phyloP scores from a whole-genome alignment of 2,329 filamentous ascomycete genomes.

The Didymella segeticola region DNA sequence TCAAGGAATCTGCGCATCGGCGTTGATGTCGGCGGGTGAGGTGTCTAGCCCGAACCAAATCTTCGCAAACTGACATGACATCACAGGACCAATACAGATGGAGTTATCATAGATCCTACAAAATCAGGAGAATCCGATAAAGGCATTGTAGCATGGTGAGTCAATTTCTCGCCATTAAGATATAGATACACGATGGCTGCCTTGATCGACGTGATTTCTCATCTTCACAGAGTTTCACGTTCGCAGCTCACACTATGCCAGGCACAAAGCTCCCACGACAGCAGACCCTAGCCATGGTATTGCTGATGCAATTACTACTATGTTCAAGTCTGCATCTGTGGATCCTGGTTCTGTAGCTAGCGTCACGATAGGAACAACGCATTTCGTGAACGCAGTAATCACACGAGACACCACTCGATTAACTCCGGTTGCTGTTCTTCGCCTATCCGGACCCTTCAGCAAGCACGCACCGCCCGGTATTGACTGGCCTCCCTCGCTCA shows the following conservation, averaged over 20 bases:
- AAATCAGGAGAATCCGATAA: constrained; percentile 33
- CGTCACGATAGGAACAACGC: constrained; percentile 60
- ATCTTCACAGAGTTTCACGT: neutral
- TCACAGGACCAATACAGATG: constrained; percentile 46
- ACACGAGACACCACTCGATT: constrained; percentile 59
- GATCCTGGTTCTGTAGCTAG: constrained; percentile 47
- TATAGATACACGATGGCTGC: constrained; percentile 9
- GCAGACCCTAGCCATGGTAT: constrained; percentile 48
- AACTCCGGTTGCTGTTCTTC: constrained; percentile 60
- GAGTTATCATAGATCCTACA: constrained; percentile 45
- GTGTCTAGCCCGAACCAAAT: constrained; percentile 4
- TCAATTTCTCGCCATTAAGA: neutral
- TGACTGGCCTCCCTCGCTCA: constrained; percentile 57
- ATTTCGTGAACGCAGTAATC: constrained; percentile 61
- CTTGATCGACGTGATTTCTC: neutral
- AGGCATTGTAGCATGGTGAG: constrained; percentile 46
- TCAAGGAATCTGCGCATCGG: constrained; percentile 48
- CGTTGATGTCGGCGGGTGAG: constrained; percentile 53
- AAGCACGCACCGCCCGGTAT: constrained; percentile 59
- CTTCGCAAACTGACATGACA: constrained; percentile 7
- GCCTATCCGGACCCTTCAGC: constrained; percentile 57
- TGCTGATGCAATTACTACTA: constrained; percentile 42
- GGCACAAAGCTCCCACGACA: constrained; percentile 50
- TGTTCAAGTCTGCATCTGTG: constrained; percentile 44
- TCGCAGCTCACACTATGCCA: constrained; percentile 10